A percentile compares a stretch with the other conserved stretches of the same genome.
Evolutionary conservation across 495 filamentous ascomycete species (phyloP).

Genomic region (Hyphodiscus hymeniophilus): DNA sequence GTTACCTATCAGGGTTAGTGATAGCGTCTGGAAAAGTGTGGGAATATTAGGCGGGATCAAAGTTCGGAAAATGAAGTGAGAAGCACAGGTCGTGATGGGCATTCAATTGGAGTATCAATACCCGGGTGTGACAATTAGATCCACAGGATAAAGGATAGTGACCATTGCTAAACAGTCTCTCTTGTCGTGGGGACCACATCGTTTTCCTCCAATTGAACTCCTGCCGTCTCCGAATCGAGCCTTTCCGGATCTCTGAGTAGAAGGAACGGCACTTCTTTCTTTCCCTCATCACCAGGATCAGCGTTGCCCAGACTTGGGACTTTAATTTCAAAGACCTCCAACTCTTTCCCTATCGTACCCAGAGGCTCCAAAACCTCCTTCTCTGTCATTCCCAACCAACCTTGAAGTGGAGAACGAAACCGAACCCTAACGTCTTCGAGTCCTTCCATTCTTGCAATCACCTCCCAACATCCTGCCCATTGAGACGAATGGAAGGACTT

Average conservation of each 20-base stretch:
- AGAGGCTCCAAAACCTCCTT: slow-evolving; percentile 1
- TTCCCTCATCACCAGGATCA: not conserved
- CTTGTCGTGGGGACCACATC: too few relatives aligned
- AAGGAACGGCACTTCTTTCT: not conserved
- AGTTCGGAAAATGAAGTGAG: slow-evolving; percentile 8
- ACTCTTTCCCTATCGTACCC: not conserved
- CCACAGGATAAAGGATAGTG: too few relatives aligned
- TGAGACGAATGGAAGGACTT: not conserved
- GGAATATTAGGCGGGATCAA: slow-evolving; percentile 37
- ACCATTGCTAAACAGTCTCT: too few relatives aligned
- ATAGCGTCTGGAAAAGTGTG: slow-evolving; percentile 85
- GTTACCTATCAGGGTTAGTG: slow-evolving; percentile 65
- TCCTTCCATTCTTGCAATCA: slow-evolving; percentile 1
- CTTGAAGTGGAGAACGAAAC: not conserved
- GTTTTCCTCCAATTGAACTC: too few relatives aligned
- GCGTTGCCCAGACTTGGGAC: not conserved
- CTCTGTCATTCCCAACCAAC: not conserved
- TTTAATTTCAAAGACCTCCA: slow-evolving; percentile 7
- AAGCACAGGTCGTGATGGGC: not conserved
- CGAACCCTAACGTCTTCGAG: slow-evolving; percentile 6
- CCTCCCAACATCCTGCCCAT: slow-evolving; percentile 1
- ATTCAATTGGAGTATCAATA: not conserved
- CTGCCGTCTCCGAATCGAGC: too few relatives aligned
- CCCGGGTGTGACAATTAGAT: not conserved
- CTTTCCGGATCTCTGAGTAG: not conserved